Evolutionary conservation across 75 land plant species (phyloP).

Genomic region (Cunninghamia lanceolata): DNA sequence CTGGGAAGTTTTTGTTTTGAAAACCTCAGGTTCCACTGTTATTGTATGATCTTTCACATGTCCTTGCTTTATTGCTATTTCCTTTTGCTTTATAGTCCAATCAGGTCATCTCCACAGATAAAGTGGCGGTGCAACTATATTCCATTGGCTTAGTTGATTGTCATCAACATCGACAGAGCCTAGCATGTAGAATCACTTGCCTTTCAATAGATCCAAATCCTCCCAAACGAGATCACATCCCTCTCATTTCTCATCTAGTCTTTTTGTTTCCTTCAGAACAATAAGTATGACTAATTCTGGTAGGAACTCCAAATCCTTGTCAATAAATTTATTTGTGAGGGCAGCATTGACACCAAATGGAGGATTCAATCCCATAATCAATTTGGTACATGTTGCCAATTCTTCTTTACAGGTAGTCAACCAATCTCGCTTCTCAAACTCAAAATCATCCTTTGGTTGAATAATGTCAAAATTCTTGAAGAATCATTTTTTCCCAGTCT

Average conservation of each 20-base stretch:
- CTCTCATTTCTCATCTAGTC: conserved; percentile 49
- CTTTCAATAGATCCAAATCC: conserved; percentile 40
- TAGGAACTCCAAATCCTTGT: conserved; percentile 72
- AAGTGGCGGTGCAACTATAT: too few species aligned
- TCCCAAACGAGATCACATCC: conserved; percentile 74
- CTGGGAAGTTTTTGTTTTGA: too few species aligned
- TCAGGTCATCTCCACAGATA: conserved; percentile 87
- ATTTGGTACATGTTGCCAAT: conserved; percentile 49
- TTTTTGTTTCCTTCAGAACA: conserved; percentile 78
- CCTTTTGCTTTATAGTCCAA: conserved; percentile 53
- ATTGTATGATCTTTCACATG: too few species aligned
- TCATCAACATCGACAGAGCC: too few species aligned
- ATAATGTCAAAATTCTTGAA: conserved; percentile 55
- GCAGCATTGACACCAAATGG: conserved; percentile 79
- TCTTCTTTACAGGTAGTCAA: neutral
- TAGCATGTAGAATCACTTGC: too few species aligned
- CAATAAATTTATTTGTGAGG: conserved; percentile 71
- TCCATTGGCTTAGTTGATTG: too few species aligned
- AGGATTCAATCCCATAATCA: conserved; percentile 97
- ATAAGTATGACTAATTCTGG: conserved; percentile 88
- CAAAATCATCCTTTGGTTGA: conserved; percentile 37
- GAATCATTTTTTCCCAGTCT: conserved; percentile 57
- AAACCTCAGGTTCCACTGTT: too few species aligned
- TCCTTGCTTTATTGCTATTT: conserved; percentile 50
- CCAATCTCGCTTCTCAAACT: too few species aligned